Conservation (phyloP, 1,284 basidiomycete species). For the Puccinia hordei region DNA sequence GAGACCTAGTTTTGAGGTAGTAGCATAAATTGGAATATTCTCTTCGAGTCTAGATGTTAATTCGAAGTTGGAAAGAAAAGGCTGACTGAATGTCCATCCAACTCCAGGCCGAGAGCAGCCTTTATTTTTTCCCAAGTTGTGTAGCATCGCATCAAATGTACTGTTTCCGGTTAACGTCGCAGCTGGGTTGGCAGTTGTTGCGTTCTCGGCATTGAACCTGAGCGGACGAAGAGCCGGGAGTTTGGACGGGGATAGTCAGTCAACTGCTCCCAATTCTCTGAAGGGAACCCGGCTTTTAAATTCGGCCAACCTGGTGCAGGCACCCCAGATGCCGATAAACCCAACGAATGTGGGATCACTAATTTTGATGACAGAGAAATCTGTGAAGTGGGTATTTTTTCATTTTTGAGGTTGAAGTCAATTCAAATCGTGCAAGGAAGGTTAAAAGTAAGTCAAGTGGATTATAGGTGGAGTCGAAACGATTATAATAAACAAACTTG, state of each 20-base stretch:
- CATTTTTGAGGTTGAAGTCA: background rate
- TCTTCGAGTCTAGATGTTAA: background rate
- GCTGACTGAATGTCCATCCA: slow-evolving; percentile 46
- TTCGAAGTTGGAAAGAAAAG: slow-evolving; percentile 1
- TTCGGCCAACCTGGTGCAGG: slow-evolving; percentile 28
- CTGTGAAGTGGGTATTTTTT: background rate
- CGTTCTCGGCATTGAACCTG: slow-evolving; percentile 29
- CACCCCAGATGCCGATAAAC: slow-evolving; percentile 41
- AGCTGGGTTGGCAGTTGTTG: slow-evolving; percentile 39
- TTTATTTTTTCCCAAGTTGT: slow-evolving; percentile 23
- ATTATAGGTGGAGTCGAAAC: background rate
- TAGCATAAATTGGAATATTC: background rate
- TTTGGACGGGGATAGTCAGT: background rate
- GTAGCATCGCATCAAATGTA: slow-evolving; percentile 32
- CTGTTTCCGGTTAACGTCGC: slow-evolving; percentile 37
- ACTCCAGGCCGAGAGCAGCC: slow-evolving; percentile 23
- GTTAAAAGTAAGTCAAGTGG: background rate
- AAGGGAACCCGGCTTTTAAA: background rate
- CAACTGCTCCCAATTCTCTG: background rate
- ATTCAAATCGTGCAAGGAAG: background rate
- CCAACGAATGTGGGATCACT: slow-evolving; percentile 25
- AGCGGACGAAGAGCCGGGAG: no score
- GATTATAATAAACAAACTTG: background rate
- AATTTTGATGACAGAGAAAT: slow-evolving; percentile 32
- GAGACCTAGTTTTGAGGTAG: slow-evolving; percentile 13